Evolutionary conservation across 208 protist genomes (phyloP), one percentile per base, ranked within the genome.

Genomic region (Crithidia fasciculata): DNA sequence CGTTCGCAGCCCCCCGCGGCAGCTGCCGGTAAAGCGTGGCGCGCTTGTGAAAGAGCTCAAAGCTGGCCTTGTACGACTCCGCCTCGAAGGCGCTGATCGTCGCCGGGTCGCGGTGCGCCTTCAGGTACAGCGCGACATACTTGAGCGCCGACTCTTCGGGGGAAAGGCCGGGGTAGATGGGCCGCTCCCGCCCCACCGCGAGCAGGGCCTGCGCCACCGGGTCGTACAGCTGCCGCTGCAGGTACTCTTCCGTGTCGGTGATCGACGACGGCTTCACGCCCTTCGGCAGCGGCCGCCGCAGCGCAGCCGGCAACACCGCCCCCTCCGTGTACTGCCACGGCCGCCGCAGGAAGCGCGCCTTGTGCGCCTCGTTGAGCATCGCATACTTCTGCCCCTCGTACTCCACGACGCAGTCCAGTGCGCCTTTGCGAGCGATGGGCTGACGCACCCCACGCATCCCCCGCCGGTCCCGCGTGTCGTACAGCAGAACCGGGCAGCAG

Each of bases 401-500:
- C 36, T 80, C 72, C 47, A 96, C 94, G 40, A 94, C 53, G 62
- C 69, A 92, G 54, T 82, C 72, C 4, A 78, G 68, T 18, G 82
- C 83, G 50, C 94, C 94, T 47, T 80, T 76, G 65, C 84, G 75
- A 0, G 92, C 92, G 12, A 89, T 55, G 19, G 92, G 91, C 80
- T 98, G 89, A 36, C 85, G 44, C 6, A 91, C 85, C 37, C 89
- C 84, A 44, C 93, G 88, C 28, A 98, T 80, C 12, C 94, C 94
- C 37, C 60, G 77, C 15, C 70, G 72, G 53, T 94, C 81, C 4
- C 94, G 90, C 9, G 94, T 97, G 75, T 95, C 89, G 81, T 94
- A 96, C 44, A 98, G 80, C n/a, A 91, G 65, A 9, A 98, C 94
- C 4, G 94, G 94, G 67, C 94, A 98, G 84, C 91, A 98, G 36